Base-by-base conservation (phyloP, 192 early-diverging fungal genomes). In the Haplosporangium gracile region DNA sequence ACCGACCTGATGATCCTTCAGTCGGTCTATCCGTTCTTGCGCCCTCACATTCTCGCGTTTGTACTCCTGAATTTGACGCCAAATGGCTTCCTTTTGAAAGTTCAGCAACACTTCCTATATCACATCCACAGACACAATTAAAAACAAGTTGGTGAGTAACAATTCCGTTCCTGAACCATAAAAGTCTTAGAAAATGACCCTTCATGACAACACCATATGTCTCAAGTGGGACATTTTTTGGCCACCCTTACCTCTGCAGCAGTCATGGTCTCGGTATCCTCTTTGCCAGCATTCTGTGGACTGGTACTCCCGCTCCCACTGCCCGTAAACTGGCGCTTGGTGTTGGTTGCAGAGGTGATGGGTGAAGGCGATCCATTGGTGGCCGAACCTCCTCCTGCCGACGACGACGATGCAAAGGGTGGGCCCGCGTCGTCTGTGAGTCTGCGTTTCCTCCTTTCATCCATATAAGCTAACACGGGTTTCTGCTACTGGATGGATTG, bases 61-160 rank as follows among this genome's bases (percentile, higher is more conserved):
- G 81, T 94, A 94, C 68, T 93, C 92, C 90, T 91, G 90, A 79
- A 93, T 93, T 71, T 93, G 91, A 29, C 93, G 82, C 90, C 91
- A 94, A 57, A 94, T 94, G 49, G 93, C 93, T 15, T 94, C 93
- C 75, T 94, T 94, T 87, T 93, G 93, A 76, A 92, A 94, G 68
- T 80, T 83, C 34, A 83, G 72, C 24, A 83, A 45, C 9, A 83
- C 76, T 29, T 77, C 77, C 82, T 83, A 83, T 22, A 16, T 43
- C 16, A 7, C 38, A 13, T 6, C 49, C 11, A 47, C 1, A 9
- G 15, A 42, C 5, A 70, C 18, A 47, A 77, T 68, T 1, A 65
- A 10, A 75, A 9, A 6, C 34, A 55, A 26, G 40, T 26, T 29
- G 74, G 22, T 53, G 18, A 55, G n/a, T 38, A 20, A 22, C n/a